phyloP scores from a whole-genome alignment of 2,329 filamentous ascomycete genomes.

The Fusarium euwallaceae region DNA sequence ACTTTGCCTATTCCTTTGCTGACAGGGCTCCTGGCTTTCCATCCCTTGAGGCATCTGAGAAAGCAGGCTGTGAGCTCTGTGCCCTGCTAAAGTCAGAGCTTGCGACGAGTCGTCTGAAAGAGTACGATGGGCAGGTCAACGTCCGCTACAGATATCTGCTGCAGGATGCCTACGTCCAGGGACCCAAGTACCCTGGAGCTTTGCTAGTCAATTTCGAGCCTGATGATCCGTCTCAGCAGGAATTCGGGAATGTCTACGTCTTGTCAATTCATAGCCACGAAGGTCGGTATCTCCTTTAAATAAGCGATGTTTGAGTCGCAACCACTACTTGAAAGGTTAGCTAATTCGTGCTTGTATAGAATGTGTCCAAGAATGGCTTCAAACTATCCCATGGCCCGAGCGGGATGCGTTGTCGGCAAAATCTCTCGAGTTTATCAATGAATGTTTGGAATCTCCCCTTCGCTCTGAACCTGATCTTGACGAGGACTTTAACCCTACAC shows the following conservation, averaged over 20 bases:
- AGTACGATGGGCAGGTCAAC: background rate
- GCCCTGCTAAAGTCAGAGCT: background rate
- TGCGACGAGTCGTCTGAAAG: background rate
- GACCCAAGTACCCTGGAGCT: background rate
- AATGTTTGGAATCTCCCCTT: background rate
- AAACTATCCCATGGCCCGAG: background rate
- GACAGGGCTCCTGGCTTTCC: background rate
- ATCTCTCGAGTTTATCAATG: conserved; percentile 1
- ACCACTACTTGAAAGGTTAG: background rate
- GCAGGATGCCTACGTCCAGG: background rate
- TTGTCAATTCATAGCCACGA: background rate
- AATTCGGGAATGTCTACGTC: background rate
- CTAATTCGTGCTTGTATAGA: background rate
- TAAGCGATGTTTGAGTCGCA: background rate
- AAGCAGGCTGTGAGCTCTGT: background rate
- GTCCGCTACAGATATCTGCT: background rate
- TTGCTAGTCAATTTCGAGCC: background rate
- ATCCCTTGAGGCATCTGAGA: background rate
- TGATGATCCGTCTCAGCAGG: background rate
- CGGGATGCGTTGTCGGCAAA: background rate
- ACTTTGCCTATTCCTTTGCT: background rate
- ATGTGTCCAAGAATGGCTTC: background rate
- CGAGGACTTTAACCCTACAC: background rate
- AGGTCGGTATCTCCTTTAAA: background rate
- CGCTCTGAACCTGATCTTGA: background rate